Conservation (phyloP, 495 filamentous ascomycete species). For the Trichocladium uniseriatum region DNA sequence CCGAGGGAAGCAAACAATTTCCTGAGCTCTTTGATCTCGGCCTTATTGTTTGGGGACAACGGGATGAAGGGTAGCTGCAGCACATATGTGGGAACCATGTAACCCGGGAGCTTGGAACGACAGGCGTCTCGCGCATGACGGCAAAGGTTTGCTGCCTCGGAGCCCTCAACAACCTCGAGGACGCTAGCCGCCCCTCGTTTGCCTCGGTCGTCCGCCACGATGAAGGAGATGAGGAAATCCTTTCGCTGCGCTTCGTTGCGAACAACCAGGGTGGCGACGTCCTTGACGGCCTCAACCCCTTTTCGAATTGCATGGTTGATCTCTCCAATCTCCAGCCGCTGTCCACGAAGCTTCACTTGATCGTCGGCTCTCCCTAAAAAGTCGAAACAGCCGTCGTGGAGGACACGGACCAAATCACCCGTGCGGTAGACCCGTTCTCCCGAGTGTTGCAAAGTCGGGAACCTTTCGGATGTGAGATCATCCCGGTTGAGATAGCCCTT, state of each 20-base stretch:
- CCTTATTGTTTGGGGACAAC: constrained; percentile 66
- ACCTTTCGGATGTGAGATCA: constrained; percentile 55
- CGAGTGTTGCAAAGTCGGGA: constrained; percentile 46
- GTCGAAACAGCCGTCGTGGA: constrained; percentile 60
- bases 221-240: constrained; percentile 61
- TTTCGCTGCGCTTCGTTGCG: constrained; percentile 49
- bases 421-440: constrained; percentile 60
- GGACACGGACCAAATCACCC: constrained; percentile 66
- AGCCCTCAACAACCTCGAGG: constrained; percentile 24
- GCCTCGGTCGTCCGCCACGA: constrained; percentile 31
- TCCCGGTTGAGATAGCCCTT: constrained; percentile 77
- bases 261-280: constrained; percentile 58
- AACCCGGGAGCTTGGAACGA: constrained; percentile 50
- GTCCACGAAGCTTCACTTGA: constrained; percentile 72
- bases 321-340: constrained; percentile 67
- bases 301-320: constrained; percentile 58
- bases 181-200: neutral
- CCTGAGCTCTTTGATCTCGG: constrained; percentile 53
- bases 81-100: constrained; percentile 73
- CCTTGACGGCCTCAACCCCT: constrained; percentile 34
- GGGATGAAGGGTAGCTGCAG: constrained; percentile 55
- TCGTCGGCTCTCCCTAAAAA: constrained; percentile 70
- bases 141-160: constrained; percentile 17
- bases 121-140: constrained; percentile 43
- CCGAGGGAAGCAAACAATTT: constrained; percentile 49